Evolutionary conservation across 2,329 filamentous ascomycete genomes (phyloP).

Genomic region (Aurifilum marmelostoma): DNA sequence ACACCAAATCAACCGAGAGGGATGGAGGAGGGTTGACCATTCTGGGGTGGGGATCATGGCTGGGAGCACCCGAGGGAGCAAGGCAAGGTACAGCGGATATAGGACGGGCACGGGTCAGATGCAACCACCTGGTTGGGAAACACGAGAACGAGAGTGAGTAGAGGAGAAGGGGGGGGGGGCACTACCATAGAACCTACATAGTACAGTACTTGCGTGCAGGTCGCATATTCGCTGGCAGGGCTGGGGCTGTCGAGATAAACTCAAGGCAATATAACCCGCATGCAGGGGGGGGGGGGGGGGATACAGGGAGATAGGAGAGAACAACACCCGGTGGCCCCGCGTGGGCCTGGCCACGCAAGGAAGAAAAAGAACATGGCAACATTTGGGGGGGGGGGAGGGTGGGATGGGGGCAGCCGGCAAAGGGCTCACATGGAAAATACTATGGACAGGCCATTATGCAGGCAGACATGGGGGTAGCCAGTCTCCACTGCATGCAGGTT

Average conservation of each 20-base stretch:
- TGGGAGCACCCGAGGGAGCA: not conserved
- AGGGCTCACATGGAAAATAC: conserved; percentile 1
- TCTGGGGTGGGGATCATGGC: conserved; percentile 5
- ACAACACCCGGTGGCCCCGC: no score
- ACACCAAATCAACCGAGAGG: conserved; percentile 17
- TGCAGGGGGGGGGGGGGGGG: not conserved
- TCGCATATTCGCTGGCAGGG: conserved; percentile 10
- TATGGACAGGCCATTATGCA: not conserved
- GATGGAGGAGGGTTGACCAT: not conserved
- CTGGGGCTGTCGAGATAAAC: conserved; percentile 9
- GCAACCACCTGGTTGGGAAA: not conserved
- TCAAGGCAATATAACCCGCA: conserved; percentile 4
- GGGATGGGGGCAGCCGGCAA: not conserved
- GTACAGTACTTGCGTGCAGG: not conserved
- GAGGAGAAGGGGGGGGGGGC: no score
- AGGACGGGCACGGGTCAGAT: not conserved
- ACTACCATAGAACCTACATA: not conserved
- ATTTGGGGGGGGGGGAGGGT: not conserved
- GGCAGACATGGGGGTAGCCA: not conserved
- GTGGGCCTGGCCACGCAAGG: not conserved
- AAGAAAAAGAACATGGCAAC: not conserved
- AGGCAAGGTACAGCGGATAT: not conserved
- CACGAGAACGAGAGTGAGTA: not conserved
- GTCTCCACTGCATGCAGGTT: not conserved
- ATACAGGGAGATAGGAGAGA: not conserved